phyloP scores from a whole-genome alignment of 257 asterid species.

The Thymus quinquecostatus region DNA sequence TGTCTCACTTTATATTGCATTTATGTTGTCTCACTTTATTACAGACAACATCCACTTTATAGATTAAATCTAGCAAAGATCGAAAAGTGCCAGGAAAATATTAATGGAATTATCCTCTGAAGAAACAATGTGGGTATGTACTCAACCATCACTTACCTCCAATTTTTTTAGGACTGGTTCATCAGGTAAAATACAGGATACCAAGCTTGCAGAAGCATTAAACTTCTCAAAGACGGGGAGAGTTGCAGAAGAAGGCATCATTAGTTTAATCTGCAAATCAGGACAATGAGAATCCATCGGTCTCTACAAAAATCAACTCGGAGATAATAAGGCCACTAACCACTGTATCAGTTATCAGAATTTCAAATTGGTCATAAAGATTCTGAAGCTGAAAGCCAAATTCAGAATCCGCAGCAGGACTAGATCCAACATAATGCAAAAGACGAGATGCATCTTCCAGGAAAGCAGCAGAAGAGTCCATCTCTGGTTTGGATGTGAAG shows the following conservation, averaged over 20 bases:
- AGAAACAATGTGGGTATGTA: slow-evolving; percentile 17
- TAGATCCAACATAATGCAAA: slow-evolving; percentile 35
- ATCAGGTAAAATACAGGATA: slow-evolving; percentile 66
- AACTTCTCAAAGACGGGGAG: slow-evolving; percentile 64
- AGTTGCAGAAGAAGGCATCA: slow-evolving; percentile 48
- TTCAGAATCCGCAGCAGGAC: slow-evolving; percentile 36
- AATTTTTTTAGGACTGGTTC: slow-evolving; percentile 63
- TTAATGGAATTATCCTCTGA: slow-evolving; percentile 17
- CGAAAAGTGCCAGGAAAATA: slow-evolving; percentile 1
- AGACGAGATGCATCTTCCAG: slow-evolving; percentile 40
- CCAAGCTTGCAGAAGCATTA: slow-evolving; percentile 54
- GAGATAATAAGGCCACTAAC: slow-evolving; percentile 44
- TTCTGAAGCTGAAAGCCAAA: slow-evolving; percentile 59
- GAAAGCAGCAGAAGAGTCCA: slow-evolving; percentile 31
- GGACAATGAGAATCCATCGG: slow-evolving; percentile 25
- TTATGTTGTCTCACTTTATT: too few relatives aligned
- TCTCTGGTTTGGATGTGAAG: slow-evolving; percentile 55
- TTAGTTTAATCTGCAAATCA: slow-evolving; percentile 62
- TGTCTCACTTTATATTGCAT: too few relatives aligned
- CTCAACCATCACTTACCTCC: slow-evolving; percentile 55
- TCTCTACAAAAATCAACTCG: slow-evolving; percentile 19
- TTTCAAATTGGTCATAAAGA: slow-evolving; percentile 65
- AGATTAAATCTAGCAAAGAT: too few relatives aligned
- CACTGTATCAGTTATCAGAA: slow-evolving; percentile 67
- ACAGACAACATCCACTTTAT: too few relatives aligned